Conservation (phyloP, 164 flowering plant genomes). For the Dillenia suffruticosa region DNA sequence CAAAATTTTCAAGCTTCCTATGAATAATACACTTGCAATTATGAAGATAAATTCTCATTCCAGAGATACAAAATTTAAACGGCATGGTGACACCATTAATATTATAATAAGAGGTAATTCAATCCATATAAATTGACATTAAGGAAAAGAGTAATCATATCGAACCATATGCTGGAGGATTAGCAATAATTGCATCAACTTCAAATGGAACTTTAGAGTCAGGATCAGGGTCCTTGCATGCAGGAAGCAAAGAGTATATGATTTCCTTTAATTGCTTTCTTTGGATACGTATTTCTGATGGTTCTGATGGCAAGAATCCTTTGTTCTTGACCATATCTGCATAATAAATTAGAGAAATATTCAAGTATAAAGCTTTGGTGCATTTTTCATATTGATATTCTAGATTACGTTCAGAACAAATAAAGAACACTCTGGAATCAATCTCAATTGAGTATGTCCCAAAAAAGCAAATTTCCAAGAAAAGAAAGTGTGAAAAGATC, state of each 20-base stretch:
- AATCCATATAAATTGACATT: background rate
- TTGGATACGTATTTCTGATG: slow-evolving; percentile 50
- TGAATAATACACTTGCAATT: no score
- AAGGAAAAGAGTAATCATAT: background rate
- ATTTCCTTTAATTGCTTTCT: slow-evolving; percentile 49
- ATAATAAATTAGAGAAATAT: background rate
- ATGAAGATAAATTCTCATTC: no score
- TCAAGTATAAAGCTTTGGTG: background rate
- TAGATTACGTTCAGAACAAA: no score
- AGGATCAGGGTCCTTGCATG: slow-evolving; percentile 47
- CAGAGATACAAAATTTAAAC: no score
- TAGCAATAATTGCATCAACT: slow-evolving; percentile 61
- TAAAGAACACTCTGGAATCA: no score
- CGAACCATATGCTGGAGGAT: slow-evolving; percentile 63
- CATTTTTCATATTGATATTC: no score
- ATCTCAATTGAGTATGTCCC: no score
- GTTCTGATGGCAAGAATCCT: slow-evolving; percentile 67
- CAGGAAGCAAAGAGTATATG: slow-evolving; percentile 46
- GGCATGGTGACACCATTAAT: no score
- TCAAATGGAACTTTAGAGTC: slow-evolving; percentile 34
- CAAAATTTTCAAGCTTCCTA: no score
- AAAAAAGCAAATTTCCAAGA: no score
- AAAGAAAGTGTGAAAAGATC: no score
- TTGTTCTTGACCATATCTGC: slow-evolving; percentile 69
- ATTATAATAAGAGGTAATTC: background rate